Evolutionary conservation across 768 basidiomycete species (phyloP), one percentile per base, ranked within the genome.

Genomic region (Russula sp.): DNA sequence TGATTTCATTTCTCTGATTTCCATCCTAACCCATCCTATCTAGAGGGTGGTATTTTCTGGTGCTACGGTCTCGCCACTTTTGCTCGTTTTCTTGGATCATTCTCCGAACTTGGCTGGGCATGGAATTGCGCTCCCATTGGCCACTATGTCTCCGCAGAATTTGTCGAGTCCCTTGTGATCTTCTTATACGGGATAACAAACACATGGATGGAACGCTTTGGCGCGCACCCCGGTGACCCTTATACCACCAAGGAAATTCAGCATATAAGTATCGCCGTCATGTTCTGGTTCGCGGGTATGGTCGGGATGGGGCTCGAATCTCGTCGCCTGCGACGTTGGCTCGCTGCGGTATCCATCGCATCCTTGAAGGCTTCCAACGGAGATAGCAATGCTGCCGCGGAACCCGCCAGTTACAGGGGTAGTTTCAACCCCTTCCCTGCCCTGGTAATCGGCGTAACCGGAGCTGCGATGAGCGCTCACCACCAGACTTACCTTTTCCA

Each of bases 181-280:
- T 95, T 95, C 74, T 38, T 85, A 0, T 98, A 98, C 70, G 95
- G 95, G 8, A 78, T 83, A 38, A 88, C 92, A 46, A 96, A 98
- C 71, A 93, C 89, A 16, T 98, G 93, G 92, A 93, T 98, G 90
- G 96, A 98, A 74, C 83, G 96, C 45, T 90, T 96, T 66, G 95
- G 94, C 3, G 90, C 86, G 1, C 74, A 80, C 16, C 75, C 88
- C 0, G 91, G 90, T 14, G 86, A 87, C 69, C 90, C 94, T 14
- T 96, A 81, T 75, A 89, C 90, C 1, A 88, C 93, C 29, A 96
- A 93, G 73, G 83, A 97, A 70, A 83, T 97, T 16, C 93, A 98
- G 69, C 96, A 98, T 68, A 95, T 96, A 58, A 83, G 87, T 58
- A 97, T 98, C 65, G 95, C 95, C 68, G 90, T 86, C 65, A 94